Conservation (phyloP, 129 eudicot genomes). For the Saposhnikovia divaricata region DNA sequence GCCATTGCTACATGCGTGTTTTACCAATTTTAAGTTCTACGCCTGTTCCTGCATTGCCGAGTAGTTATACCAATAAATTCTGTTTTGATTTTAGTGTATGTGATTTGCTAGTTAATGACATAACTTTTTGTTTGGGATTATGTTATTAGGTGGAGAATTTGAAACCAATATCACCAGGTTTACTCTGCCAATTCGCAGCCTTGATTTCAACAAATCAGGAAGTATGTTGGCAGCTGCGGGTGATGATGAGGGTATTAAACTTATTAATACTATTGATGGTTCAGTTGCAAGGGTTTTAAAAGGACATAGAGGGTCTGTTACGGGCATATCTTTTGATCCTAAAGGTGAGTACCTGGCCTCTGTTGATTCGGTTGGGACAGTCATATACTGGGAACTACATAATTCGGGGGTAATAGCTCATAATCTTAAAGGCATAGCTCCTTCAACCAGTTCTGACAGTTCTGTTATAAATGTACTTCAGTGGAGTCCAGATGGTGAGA, state of each 20-base stretch:
- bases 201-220: constrained; percentile 87
- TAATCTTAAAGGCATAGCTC: constrained; percentile 64
- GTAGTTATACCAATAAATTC: not conserved
- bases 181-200: constrained; percentile 80
- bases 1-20: not conserved
- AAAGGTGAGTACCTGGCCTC: constrained; percentile 91
- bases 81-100: not conserved
- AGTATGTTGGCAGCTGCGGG: constrained; percentile 97
- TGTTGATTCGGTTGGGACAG: constrained; percentile 73
- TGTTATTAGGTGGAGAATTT: constrained; percentile 78
- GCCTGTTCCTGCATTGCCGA: not conserved
- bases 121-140: not conserved
- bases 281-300: constrained; percentile 85
- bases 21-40: not conserved
- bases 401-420: constrained; percentile 55
- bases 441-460: constrained; percentile 43
- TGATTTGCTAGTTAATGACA: not conserved
- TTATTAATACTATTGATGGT: constrained; percentile 88
- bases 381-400: constrained; percentile 82
- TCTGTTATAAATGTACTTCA: constrained; percentile 49
- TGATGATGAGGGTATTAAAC: constrained; percentile 95
- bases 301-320: constrained; percentile 86
- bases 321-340: constrained; percentile 87
- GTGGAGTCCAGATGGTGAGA: constrained; percentile 99
- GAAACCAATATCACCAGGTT: constrained; percentile 85